Evolutionary conservation across 1,284 basidiomycete species (phyloP).

Genomic region (Trichosporon asahii): DNA sequence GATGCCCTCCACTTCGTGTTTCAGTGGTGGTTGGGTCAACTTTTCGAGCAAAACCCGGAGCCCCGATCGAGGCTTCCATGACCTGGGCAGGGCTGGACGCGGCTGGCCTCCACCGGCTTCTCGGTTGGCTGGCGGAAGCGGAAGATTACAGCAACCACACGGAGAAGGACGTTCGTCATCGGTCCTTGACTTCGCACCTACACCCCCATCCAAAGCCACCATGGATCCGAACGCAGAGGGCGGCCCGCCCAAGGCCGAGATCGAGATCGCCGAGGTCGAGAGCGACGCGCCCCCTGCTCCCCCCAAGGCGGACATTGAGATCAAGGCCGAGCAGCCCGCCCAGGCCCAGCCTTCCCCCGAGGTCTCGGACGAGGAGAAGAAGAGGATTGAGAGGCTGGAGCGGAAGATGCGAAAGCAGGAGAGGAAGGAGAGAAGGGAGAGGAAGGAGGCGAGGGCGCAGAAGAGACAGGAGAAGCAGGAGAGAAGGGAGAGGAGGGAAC

Average conservation of each 20-base stretch:
- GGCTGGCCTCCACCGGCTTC: no score
- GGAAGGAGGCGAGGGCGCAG: background rate
- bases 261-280: conserved; percentile 43
- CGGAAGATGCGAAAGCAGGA: no score
- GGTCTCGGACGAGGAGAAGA: no score
- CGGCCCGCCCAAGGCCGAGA: conserved; percentile 36
- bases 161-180: conserved; percentile 9
- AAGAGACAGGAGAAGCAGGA: no score
- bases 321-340: background rate
- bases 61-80: background rate
- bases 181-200: conserved; percentile 2
- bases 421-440: no score
- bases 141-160: background rate
- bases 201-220: background rate
- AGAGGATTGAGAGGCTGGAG: no score
- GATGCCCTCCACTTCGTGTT: background rate
- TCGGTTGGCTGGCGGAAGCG: background rate
- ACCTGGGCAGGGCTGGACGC: no score
- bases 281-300: conserved; percentile 28
- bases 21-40: conserved; percentile 2
- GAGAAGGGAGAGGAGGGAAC: no score
- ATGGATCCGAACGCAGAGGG: conserved; percentile 49
- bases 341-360: background rate
- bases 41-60: conserved; percentile 11
- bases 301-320: background rate